Conservation (phyloP, 2,329 filamentous ascomycete species). For the Metarhizium brunneum region DNA sequence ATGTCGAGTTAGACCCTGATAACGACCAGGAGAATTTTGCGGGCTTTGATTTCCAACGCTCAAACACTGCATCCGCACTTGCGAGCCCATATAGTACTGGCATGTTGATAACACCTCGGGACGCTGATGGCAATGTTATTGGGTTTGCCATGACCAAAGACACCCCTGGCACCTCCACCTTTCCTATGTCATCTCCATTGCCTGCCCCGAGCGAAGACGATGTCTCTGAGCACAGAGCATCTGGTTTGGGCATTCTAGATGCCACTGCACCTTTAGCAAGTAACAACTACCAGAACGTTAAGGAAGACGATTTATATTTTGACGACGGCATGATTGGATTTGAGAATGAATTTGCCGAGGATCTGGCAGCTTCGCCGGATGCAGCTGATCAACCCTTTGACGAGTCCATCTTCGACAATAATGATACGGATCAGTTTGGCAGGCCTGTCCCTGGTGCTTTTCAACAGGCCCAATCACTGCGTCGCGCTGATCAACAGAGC, state of each 20-base stretch:
- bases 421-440: constrained; percentile 54
- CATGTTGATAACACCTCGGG: constrained; percentile 43
- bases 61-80: constrained; percentile 40
- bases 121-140: constrained; percentile 44
- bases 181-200: constrained; percentile 5
- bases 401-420: constrained; percentile 63
- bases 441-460: constrained; percentile 51
- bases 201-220: background rate
- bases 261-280: constrained; percentile 14
- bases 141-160: constrained; percentile 46
- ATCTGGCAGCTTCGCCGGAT: constrained; percentile 28
- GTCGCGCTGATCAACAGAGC: constrained; percentile 22
- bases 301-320: constrained; percentile 59
- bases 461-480: constrained; percentile 39
- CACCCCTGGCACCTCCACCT: constrained; percentile 18
- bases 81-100: constrained; percentile 40
- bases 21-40: constrained; percentile 53
- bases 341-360: constrained; percentile 35
- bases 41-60: constrained; percentile 48
- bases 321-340: constrained; percentile 51
- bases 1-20: constrained; percentile 33
- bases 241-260: constrained; percentile 36
- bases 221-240: constrained; percentile 10
- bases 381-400: constrained; percentile 54
- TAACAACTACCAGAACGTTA: constrained; percentile 6